A percentile compares a stretch with the other conserved stretches of the same genome.
Conservation (phyloP, 2,329 filamentous ascomycete genomes). For the Apiospora marii region DNA sequence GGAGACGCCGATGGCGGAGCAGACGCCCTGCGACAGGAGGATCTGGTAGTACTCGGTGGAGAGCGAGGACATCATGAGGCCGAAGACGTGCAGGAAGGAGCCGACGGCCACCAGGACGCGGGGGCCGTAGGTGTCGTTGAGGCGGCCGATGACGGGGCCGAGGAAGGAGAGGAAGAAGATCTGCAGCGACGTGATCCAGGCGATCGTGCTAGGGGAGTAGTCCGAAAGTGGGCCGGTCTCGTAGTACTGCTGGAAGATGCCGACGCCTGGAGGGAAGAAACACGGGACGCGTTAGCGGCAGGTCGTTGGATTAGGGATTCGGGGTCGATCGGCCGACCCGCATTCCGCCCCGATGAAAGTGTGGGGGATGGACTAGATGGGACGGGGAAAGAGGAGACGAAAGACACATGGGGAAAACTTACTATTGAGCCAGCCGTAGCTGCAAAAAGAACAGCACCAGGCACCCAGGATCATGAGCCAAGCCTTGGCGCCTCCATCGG, state of each 20-base stretch:
- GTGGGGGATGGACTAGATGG: too few relatives aligned
- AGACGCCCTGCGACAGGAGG: constrained; percentile 52
- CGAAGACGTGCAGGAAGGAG: constrained; percentile 65
- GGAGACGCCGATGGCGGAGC: constrained; percentile 50
- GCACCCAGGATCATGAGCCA: constrained; percentile 38
- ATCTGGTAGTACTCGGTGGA: constrained; percentile 53
- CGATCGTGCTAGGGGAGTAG: constrained; percentile 59
- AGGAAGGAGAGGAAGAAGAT: constrained; percentile 49
- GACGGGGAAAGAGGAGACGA: background rate
- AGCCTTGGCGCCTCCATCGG: constrained; percentile 35
- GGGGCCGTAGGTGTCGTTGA: constrained; percentile 72
- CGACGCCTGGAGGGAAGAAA: constrained; percentile 44
- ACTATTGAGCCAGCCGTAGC: constrained; percentile 53
- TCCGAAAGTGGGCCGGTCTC: constrained; percentile 53
- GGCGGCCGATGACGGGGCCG: constrained; percentile 57
- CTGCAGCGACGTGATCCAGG: constrained; percentile 67
- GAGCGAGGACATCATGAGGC: constrained; percentile 70
- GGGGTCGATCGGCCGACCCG: background rate
- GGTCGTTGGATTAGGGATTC: background rate
- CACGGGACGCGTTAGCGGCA: background rate
- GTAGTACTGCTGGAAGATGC: constrained; percentile 68
- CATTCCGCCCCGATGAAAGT: too few relatives aligned
- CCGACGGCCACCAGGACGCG: constrained; percentile 62
- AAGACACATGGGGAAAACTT: constrained; percentile 42
- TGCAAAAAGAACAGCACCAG: constrained; percentile 51